Base-by-base conservation (phyloP, 2,329 filamentous ascomycete species). In the Trichoderma endophyticum region DNA sequence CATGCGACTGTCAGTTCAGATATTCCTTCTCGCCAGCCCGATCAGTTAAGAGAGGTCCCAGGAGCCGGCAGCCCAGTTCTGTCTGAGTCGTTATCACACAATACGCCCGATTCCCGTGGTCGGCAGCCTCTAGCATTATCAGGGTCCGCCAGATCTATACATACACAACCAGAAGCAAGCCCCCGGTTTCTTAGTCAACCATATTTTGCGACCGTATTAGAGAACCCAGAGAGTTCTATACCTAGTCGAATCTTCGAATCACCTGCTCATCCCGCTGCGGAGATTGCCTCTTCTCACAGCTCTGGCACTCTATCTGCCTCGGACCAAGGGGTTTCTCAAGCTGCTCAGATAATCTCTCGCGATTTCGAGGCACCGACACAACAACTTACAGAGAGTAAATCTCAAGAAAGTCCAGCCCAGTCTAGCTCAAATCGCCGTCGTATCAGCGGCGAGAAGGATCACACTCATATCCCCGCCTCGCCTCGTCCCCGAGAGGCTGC, bases 1-100 rank as follows among this genome's bases (percentile, higher is more conserved):
- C 60, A 39, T 39, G 70, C 68, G 21, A 70, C 56, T 30, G 66
- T 67, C 26, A 65, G 63, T 26, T 74, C 71, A 7, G 73, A 76
- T 21, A 78, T 79, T 70, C 76, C 78, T 6, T 80, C 79, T 36
- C 78, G 69, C 59, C 80, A 81, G 68, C 77, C 74, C 43, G 70
- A 74, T 11, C 67, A 61, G 24, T 12, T 32, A 43, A 34, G 6
- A 26, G 64, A 48, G 21, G 34, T 28, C 5, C n/a, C 34, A 11
- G 48, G 26, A 30, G 9, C 51, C 36, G n/a, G 39, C 26, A 54
- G 57, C 32, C 57, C 63, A 21, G n/a, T n/a, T 43, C 43, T 57
- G 21, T 68, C 48, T 15, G 64, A 63, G 18, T 56, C 65, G 6
- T 30, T 34, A 32, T 68, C 70, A 15, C 64, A 59, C 57, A 32